These are phyloP conservation scores for Noccaea bulbosa DNA, from an alignment of 345 rosid species.

Conservation along the genomic window DNA sequence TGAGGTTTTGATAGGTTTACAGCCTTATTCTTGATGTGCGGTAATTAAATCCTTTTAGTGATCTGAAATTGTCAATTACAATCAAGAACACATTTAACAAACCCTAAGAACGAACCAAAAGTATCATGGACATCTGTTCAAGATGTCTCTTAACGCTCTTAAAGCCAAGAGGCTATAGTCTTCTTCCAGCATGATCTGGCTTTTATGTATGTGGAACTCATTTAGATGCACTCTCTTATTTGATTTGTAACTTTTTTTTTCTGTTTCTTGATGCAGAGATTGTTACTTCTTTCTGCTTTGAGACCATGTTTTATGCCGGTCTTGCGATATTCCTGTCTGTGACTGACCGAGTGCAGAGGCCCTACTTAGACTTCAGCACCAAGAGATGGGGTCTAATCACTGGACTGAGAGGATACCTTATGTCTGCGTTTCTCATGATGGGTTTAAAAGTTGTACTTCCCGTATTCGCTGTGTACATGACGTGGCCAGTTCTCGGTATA, in stretches of 20 bases:
- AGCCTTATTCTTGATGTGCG: not conserved
- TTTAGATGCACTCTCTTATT: slow-evolving; percentile 3
- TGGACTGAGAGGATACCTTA: slow-evolving; percentile 76
- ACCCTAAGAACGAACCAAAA: not conserved
- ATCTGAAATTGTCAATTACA: not conserved
- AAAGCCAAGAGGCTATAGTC: not conserved
- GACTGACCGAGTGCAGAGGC: slow-evolving; percentile 71
- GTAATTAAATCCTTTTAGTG: not conserved
- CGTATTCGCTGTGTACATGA: slow-evolving; percentile 53
- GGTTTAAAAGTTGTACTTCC: slow-evolving; percentile 74
- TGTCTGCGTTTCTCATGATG: slow-evolving; percentile 62
- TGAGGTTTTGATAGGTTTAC: slow-evolving; percentile 19
- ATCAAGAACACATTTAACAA: slow-evolving; percentile 8
- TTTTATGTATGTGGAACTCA: not conserved
- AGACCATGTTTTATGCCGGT: slow-evolving; percentile 73
- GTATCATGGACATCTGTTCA: not conserved
- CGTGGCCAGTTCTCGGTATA: slow-evolving; percentile 75
- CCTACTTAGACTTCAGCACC: slow-evolving; percentile 78
- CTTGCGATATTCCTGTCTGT: slow-evolving; percentile 66
- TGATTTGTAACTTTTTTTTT: not conserved
- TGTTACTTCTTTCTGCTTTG: slow-evolving; percentile 59
- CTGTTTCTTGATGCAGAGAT: slow-evolving; percentile 63
- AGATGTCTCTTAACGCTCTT: not conserved
- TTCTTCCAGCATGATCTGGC: slow-evolving; percentile 3
- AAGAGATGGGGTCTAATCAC: slow-evolving; percentile 91